A percentile compares a stretch with the other conserved stretches of the same genome.
Evolutionary conservation across 1,284 basidiomycete genomes (phyloP).

Genomic region (Coriolopsis trogii): DNA sequence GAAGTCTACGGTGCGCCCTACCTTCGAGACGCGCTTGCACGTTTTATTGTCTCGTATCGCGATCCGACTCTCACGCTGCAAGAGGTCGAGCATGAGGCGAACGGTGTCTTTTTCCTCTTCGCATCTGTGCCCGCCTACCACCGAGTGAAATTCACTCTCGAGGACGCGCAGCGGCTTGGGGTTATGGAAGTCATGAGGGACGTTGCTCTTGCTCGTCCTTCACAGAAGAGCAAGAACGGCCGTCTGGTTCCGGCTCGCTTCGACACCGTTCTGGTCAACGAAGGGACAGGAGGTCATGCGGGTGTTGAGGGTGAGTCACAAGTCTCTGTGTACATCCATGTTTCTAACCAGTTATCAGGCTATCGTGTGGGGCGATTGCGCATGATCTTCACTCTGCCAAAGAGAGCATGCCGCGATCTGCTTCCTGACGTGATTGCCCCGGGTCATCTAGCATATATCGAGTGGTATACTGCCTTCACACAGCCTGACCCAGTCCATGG

Average conservation of each 20-base stretch:
- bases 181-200: constrained; percentile 1
- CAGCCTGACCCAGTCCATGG: constrained; percentile 9
- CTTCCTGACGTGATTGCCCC: constrained; percentile 19
- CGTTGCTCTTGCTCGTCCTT: constrained; percentile 14
- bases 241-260: constrained; percentile 14
- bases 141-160: constrained; percentile 16
- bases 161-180: background rate
- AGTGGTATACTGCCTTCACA: constrained; percentile 35
- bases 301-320: constrained; percentile 8
- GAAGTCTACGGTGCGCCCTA: constrained; percentile 28
- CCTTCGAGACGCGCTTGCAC: constrained; percentile 33
- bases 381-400: constrained; percentile 18
- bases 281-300: background rate
- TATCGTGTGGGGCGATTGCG: constrained; percentile 23
- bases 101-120: constrained; percentile 4
- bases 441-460: constrained; percentile 34
- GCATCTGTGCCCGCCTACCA: constrained; percentile 13
- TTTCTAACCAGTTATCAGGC: constrained; percentile 4
- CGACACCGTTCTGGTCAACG: too few species aligned
- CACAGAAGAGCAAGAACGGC: constrained; percentile 1
- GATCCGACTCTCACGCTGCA: constrained; percentile 2
- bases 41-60: constrained; percentile 23
- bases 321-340: background rate
- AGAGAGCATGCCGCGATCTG: background rate
- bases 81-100: background rate